Evolutionary conservation across 352 stramenopile genomes (phyloP).

Genomic region (Phytophthora chlamydospora): DNA sequence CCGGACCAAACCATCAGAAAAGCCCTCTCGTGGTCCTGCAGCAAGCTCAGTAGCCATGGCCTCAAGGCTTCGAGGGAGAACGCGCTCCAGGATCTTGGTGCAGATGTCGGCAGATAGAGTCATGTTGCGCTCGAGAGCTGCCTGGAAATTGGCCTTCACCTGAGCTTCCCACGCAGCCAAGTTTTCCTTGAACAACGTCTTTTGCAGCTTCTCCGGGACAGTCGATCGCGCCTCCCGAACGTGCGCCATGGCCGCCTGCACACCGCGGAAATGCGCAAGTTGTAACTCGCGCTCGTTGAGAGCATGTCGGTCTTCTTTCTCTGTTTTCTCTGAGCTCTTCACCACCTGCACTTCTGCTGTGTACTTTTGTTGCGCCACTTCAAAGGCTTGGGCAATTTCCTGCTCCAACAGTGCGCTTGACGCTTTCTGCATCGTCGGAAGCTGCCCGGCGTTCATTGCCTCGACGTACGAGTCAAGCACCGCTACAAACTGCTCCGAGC

Average conservation of each 20-base stretch:
- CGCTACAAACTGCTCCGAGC: conserved; percentile 43
- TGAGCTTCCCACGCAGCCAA: conserved; percentile 30
- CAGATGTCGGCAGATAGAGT: conserved; percentile 23
- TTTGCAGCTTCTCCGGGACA: conserved; percentile 39
- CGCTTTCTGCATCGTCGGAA: conserved; percentile 56
- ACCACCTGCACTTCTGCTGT: conserved; percentile 16
- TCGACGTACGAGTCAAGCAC: conserved; percentile 53
- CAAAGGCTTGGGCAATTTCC: conserved; percentile 41
- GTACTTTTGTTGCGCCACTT: conserved; percentile 34
- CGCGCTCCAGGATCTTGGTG: conserved; percentile 23
- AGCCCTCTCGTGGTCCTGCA: conserved; percentile 45
- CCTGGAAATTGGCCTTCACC: conserved; percentile 25
- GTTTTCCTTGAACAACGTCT: conserved; percentile 36
- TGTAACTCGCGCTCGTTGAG: conserved; percentile 26
- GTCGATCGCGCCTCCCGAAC: conserved; percentile 30
- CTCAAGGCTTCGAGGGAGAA: conserved; percentile 51
- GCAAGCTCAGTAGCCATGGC: conserved; percentile 44
- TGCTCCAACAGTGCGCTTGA: conserved; percentile 50
- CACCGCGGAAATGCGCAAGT: conserved; percentile 36
- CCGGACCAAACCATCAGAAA: conserved; percentile 55
- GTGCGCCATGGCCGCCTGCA: conserved; percentile 31
- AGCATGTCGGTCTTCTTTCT: conserved; percentile 3
- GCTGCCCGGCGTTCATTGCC: conserved; percentile 42
- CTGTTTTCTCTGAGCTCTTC: background rate
- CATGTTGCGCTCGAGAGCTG: conserved; percentile 19